These are phyloP conservation scores for Rhizopogon parksii DNA, from an alignment of 1,284 basidiomycete species.

Conservation along the genomic window DNA sequence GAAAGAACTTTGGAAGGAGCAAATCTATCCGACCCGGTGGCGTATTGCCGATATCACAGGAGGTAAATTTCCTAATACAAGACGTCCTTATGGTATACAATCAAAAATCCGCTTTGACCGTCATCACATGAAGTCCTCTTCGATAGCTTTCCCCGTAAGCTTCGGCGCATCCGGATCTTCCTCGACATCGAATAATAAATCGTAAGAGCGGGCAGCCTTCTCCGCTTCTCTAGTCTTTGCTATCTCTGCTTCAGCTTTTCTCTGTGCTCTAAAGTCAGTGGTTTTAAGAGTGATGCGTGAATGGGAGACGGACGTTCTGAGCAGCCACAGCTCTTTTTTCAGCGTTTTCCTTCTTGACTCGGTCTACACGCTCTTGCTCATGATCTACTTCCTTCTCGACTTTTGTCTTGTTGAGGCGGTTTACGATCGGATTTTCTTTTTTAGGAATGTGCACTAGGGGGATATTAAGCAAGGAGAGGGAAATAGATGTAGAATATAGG, in stretches of 20 bases:
- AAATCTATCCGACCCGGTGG: not conserved
- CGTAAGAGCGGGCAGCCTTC: conserved; percentile 73
- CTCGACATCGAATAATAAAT: conserved; percentile 56
- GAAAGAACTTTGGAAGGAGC: not conserved
- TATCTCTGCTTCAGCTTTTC: conserved; percentile 65
- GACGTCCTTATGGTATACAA: not conserved
- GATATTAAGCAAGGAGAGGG: conserved; percentile 1
- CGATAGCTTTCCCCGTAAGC: conserved; percentile 56
- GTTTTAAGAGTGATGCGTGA: not conserved
- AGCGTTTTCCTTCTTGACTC: conserved; percentile 71
- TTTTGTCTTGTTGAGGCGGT: conserved; percentile 94
- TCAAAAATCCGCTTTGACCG: too few species aligned
- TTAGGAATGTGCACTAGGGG: conserved; percentile 65
- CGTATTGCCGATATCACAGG: conserved; percentile 4
- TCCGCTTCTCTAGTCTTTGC: conserved; percentile 64
- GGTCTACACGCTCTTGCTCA: conserved; percentile 80
- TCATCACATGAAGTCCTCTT: conserved; percentile 58
- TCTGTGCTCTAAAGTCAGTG: conserved; percentile 34
- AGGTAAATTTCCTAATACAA: not conserved
- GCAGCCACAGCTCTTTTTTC: conserved; percentile 59
- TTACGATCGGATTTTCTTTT: conserved; percentile 87
- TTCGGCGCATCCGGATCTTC: conserved; percentile 31
- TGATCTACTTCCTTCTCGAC: conserved; percentile 81
- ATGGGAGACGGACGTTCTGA: conserved; percentile 42
- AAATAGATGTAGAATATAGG: conserved; percentile 1